Conservation (phyloP, 257 asterid species). For the Solanum arcanum region DNA sequence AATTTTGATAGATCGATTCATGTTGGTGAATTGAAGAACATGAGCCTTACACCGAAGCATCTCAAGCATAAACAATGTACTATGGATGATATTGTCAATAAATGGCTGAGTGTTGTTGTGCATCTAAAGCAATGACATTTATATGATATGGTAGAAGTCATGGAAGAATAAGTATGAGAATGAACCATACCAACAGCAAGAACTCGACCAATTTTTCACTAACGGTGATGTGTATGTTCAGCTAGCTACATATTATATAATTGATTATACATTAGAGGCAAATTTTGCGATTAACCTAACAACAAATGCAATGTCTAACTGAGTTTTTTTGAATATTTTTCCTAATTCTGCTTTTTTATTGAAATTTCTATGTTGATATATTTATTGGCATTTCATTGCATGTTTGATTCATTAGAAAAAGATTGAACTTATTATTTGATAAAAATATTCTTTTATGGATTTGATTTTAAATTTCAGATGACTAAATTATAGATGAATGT, state of each 20-base stretch:
- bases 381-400: too few species aligned
- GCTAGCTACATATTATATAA: neutral
- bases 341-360: neutral
- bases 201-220: neutral
- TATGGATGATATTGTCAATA: neutral
- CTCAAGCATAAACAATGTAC: neutral
- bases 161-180: neutral
- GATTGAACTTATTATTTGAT: too few species aligned
- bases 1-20: neutral
- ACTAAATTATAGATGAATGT: too few species aligned
- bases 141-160: neutral
- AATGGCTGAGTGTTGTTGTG: neutral
- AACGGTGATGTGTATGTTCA: neutral
- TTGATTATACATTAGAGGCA: neutral
- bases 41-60: neutral
- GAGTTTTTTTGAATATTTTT: neutral
- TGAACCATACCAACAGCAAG: neutral
- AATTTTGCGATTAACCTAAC: neutral
- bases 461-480: too few species aligned
- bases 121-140: neutral
- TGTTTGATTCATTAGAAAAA: too few species aligned
- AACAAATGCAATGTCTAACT: neutral
- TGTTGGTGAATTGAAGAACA: neutral
- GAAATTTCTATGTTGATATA: neutral
- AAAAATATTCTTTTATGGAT: too few species aligned